Evolutionary conservation across 768 basidiomycete genomes (phyloP).

Genomic region (Hysterangium stoloniferum): DNA sequence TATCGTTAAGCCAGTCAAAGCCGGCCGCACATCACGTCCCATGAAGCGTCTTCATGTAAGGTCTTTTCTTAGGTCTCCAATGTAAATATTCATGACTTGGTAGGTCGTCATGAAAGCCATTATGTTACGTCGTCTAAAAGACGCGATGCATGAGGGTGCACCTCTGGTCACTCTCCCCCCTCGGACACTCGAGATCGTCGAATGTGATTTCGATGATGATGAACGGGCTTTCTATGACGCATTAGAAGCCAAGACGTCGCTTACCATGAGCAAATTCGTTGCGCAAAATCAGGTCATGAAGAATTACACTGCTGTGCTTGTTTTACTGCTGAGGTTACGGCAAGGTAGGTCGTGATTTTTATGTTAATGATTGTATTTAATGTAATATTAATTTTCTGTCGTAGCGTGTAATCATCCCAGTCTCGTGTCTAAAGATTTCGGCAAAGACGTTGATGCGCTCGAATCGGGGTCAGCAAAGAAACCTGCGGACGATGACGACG

Average conservation of each 20-base stretch:
- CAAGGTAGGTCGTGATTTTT: constrained; percentile 53
- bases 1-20: constrained; percentile 75
- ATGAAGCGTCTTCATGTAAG: constrained; percentile 79
- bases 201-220: constrained; percentile 67
- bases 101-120: constrained; percentile 75
- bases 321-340: constrained; percentile 71
- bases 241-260: constrained; percentile 47
- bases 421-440: constrained; percentile 71
- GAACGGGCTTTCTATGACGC: constrained; percentile 77
- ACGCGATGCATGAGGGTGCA: constrained; percentile 65
- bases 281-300: constrained; percentile 39
- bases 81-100: background rate
- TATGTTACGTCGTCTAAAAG: constrained; percentile 87
- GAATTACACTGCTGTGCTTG: constrained; percentile 63
- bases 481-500: constrained; percentile 45
- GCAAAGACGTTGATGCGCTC: constrained; percentile 66
- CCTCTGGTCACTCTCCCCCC: constrained; percentile 74
- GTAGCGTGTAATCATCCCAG: constrained; percentile 87
- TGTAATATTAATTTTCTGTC: too few relatives aligned
- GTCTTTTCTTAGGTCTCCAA: background rate
- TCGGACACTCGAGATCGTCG: constrained; percentile 60
- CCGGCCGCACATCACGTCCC: constrained; percentile 50
- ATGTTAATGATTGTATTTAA: background rate
- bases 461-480: constrained; percentile 52
- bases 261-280: constrained; percentile 60